Conservation (phyloP, 2,329 filamentous ascomycete genomes). For the Fusarium continuum region DNA sequence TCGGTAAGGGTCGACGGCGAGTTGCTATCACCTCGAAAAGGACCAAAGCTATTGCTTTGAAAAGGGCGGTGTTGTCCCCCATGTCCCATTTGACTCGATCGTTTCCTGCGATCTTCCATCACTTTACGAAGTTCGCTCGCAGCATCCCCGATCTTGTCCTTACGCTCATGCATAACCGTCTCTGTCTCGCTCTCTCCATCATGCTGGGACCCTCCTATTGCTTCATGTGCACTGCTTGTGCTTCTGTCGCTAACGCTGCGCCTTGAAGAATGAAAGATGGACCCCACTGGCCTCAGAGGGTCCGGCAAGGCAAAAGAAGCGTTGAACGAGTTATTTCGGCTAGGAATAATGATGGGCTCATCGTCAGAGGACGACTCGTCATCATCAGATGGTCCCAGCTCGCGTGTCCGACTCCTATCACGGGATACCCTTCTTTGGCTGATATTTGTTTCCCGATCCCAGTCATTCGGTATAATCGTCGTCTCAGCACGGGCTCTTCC, state of each 20-base stretch:
- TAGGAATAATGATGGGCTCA: slow-evolving; percentile 72
- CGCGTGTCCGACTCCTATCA: slow-evolving; percentile 44
- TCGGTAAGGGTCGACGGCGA: slow-evolving; percentile 64
- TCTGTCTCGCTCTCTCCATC: slow-evolving; percentile 67
- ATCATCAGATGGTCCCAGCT: slow-evolving; percentile 60
- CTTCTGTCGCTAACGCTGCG: slow-evolving; percentile 62
- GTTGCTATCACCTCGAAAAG: slow-evolving; percentile 52
- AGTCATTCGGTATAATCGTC: slow-evolving; percentile 53
- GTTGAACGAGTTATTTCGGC: slow-evolving; percentile 62
- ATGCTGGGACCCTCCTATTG: slow-evolving; percentile 48
- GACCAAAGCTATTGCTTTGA: slow-evolving; percentile 44
- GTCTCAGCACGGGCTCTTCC: slow-evolving; percentile 67
- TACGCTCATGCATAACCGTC: slow-evolving; percentile 61
- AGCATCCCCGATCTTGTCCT: slow-evolving; percentile 62
- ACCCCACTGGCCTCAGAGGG: slow-evolving; percentile 59
- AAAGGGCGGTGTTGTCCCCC: slow-evolving; percentile 50
- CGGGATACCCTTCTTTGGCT: slow-evolving; percentile 45
- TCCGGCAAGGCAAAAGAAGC: slow-evolving; percentile 66
- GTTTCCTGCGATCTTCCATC: slow-evolving; percentile 61
- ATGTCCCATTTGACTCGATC: slow-evolving; percentile 46
- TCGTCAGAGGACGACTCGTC: slow-evolving; percentile 69
- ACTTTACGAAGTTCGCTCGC: slow-evolving; percentile 68
- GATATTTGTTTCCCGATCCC: slow-evolving; percentile 39
- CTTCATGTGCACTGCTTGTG: slow-evolving; percentile 53
- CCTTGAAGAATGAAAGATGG: slow-evolving; percentile 58